Base-by-base conservation (phyloP, 805 yeast species). In the Clavispora carvajalis region DNA sequence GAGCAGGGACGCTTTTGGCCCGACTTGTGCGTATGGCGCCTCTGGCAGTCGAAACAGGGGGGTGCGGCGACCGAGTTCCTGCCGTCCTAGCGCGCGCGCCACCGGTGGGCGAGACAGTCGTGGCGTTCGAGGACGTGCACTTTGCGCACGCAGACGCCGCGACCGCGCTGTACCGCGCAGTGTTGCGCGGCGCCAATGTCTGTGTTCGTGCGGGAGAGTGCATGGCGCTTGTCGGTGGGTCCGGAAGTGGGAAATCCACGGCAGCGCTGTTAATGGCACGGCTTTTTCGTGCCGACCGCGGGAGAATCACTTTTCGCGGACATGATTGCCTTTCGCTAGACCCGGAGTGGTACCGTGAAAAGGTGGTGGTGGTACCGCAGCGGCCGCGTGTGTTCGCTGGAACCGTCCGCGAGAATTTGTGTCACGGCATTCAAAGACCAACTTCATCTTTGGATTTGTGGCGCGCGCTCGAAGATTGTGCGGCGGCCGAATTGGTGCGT, bases 161-260 rank as follows among this genome's bases (percentile, higher is more conserved):
- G 10, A 43, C 59, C 1, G 39, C 56, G 1, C 58, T 62, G 2
- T 43, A 45, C 5, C 45, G 53, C 3, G 41, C 40, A 2, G 52
- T 74, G 3, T 65, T 83, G 23, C 59, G 63, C 1, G 51, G 70
- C 22, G 49, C 85, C 6, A 58, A 60, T 8, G 62, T 83, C 23
- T 33, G 43, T 0, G 56, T 90, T 2, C 22, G 52, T 0, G 51
- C 62, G 9, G 75, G 77, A 15, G 76, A 78, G 41, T 65, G 76
- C 0, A 66, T 84, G 16, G 93, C 86, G 0, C 59, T 93, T 1
- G 77, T 82, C 3, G 99, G 99, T 0, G 79, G 76, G 25, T 86
- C 97, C 2, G 99, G 99, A 0, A 74, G 83, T 11, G 99, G 99
- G 0, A 93, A 93, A 59, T 84, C 96, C 0, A 88, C 98, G 0